These are phyloP conservation scores for Phlebopus sp. DNA, from an alignment of 1,284 basidiomycete genomes.

Conservation along the genomic window DNA sequence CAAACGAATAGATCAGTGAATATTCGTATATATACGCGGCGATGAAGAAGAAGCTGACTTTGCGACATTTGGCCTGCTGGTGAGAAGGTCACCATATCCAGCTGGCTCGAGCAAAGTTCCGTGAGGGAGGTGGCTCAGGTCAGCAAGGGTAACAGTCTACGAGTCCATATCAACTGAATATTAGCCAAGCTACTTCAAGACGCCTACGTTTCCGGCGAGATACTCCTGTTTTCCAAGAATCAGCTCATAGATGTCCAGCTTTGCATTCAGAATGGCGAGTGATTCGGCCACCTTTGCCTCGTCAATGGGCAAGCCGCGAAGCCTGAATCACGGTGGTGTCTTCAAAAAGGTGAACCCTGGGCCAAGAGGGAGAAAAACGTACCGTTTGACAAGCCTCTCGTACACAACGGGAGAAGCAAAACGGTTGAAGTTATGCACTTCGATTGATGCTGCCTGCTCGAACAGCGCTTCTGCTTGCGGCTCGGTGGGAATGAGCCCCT, in stretches of 20 bases:
- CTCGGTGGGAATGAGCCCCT: conserved; percentile 26
- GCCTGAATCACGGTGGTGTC: background rate
- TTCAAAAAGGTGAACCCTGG: background rate
- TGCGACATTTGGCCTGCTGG: conserved; percentile 3
- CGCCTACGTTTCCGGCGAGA: conserved; percentile 39
- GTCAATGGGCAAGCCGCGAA: conserved; percentile 14
- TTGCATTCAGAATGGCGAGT: conserved; percentile 30
- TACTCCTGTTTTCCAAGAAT: conserved; percentile 44
- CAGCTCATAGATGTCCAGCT: conserved; percentile 43
- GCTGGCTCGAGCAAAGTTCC: conserved; percentile 16
- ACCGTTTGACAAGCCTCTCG: conserved; percentile 42
- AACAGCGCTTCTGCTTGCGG: conserved; percentile 10
- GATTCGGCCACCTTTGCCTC: conserved; percentile 21
- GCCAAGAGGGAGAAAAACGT: background rate
- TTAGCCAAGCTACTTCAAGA: conserved; percentile 1
- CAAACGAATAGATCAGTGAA: background rate
- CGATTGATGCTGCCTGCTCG: conserved; percentile 21
- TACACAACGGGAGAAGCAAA: conserved; percentile 31
- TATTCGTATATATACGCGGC: background rate
- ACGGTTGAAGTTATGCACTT: conserved; percentile 11
- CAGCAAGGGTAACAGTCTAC: conserved; percentile 40
- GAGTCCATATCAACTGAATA: background rate
- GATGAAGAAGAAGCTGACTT: background rate
- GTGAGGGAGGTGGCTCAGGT: conserved; percentile 48
- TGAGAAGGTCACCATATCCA: background rate